Conservation (phyloP, 192 early-diverging fungal species). For the Backusella psychrophila region DNA sequence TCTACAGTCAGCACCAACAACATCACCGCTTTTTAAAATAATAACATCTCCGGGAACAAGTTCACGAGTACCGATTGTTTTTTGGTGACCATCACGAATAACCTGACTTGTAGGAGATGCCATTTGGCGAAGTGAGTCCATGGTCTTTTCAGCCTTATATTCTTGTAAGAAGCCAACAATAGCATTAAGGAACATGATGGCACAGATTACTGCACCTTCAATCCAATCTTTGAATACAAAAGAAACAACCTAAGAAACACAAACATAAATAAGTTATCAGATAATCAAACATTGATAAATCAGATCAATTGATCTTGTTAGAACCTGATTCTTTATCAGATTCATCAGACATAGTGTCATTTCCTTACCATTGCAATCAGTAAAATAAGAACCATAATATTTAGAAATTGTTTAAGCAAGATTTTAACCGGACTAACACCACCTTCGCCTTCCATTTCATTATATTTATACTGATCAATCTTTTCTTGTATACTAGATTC, state of each 20-base stretch:
- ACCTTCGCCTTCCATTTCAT: slow-evolving; percentile 68
- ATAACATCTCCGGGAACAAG: slow-evolving; percentile 91
- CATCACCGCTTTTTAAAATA: slow-evolving; percentile 91
- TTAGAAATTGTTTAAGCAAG: slow-evolving; percentile 61
- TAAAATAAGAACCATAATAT: slow-evolving; percentile 64
- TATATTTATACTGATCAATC: slow-evolving; percentile 46
- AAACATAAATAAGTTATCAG: background rate
- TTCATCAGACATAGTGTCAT: background rate
- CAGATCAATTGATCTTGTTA: background rate
- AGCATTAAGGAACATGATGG: slow-evolving; percentile 86
- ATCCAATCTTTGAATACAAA: slow-evolving; percentile 67
- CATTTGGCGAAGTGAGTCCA: slow-evolving; percentile 90
- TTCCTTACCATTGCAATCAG: slow-evolving; percentile 53
- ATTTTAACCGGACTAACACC: slow-evolving; percentile 63
- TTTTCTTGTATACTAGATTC: slow-evolving; percentile 45
- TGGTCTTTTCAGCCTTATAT: slow-evolving; percentile 90
- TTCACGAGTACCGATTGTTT: slow-evolving; percentile 71
- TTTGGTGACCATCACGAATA: slow-evolving; percentile 76
- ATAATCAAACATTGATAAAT: slow-evolving; percentile 1
- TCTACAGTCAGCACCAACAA: slow-evolving; percentile 89
- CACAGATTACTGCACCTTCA: slow-evolving; percentile 73
- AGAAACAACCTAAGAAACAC: slow-evolving; percentile 43
- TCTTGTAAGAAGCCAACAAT: slow-evolving; percentile 95
- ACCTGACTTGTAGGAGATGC: slow-evolving; percentile 85
- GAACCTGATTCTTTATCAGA: background rate